These are phyloP conservation scores for Chlorophyllum brunneum DNA, from an alignment of 768 basidiomycete species.

Conservation along the genomic window DNA sequence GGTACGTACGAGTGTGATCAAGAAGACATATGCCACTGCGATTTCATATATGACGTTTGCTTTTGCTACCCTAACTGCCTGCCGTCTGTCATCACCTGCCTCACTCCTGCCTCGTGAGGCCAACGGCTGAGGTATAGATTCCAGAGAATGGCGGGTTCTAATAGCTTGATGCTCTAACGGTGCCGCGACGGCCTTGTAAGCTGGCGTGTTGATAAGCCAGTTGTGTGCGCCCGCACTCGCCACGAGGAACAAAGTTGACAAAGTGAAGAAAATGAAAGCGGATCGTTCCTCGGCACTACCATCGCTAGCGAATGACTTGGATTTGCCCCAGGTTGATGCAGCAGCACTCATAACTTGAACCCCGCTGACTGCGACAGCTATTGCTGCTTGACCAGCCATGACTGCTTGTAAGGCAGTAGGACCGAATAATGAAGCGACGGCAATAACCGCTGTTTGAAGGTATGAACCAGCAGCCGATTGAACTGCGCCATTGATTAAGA, in stretches of 20 bases:
- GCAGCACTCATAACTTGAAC: slow-evolving; percentile 70
- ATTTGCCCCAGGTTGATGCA: slow-evolving; percentile 47
- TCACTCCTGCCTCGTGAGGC: slow-evolving; percentile 15
- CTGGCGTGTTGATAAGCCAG: slow-evolving; percentile 55
- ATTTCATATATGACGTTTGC: slow-evolving; percentile 68
- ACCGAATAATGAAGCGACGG: slow-evolving; percentile 81
- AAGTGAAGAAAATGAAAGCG: slow-evolving; percentile 69
- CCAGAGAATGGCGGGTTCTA: slow-evolving; percentile 14
- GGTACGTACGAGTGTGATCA: slow-evolving; percentile 69
- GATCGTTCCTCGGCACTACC: slow-evolving; percentile 60
- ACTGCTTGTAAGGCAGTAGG: slow-evolving; percentile 66
- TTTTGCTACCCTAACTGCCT: slow-evolving; percentile 50
- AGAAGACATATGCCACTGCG: slow-evolving; percentile 71
- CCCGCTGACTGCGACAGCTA: slow-evolving; percentile 76
- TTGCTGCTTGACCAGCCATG: slow-evolving; percentile 83
- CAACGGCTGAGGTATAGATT: slow-evolving; percentile 15
- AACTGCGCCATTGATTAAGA: slow-evolving; percentile 53
- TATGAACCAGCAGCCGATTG: slow-evolving; percentile 68
- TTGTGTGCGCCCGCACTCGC: slow-evolving; percentile 48
- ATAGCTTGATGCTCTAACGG: slow-evolving; percentile 37
- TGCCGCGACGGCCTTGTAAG: slow-evolving; percentile 53
- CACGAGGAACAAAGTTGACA: slow-evolving; percentile 65
- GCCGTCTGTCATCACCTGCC: slow-evolving; percentile 32
- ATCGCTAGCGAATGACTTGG: slow-evolving; percentile 29
- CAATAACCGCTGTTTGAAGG: slow-evolving; percentile 73